Evolutionary conservation across 2,329 filamentous ascomycete genomes (phyloP), one percentile per base, ranked within the genome.

Genomic region (Whalleya microplaca): DNA sequence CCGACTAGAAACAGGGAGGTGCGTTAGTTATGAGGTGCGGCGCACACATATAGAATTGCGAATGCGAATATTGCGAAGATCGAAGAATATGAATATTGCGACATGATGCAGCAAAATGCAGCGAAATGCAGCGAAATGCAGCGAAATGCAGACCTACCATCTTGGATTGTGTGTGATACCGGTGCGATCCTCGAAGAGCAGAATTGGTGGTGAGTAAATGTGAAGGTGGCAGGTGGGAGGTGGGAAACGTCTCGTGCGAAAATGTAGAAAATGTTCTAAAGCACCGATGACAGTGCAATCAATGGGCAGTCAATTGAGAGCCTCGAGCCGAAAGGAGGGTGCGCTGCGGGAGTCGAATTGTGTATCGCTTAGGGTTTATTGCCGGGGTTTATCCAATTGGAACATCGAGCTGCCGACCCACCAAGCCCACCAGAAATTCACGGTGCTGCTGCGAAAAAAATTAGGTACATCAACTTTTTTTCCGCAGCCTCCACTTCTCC

Each of bases 161-260:
- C 77, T 83, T 85, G 80, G 74, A 74, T 78, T 75, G 72, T 72
- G 72, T 72, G 72, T 75, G 75, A 73, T 81, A 83, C 82, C 83
- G 82, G 81, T 75, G 78, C 82, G 83, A 86, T 86, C 84, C 84
- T 86, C 84, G 84, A 86, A 86, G 84, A 85, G 83, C 76, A 58
- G 70, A 27, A 63, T 58, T 59, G 59, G 62, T 64, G 71, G 65
- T 69, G 56, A 67, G 51, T 58, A 56, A 60, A 49, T 64, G 68
- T 68, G 59, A 56, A 58, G 23, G 23, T 27, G 23, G 23, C 4
- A 27, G 23, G 51, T 58, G 58, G 64, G 63, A 62, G 58, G 58
- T 54, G 60, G 55, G 59, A 27, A 63, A 54, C 49, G 48, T 53
- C n/a, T n/a, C 51, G 60, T 62, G 58, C 42, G 59, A 60, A 61